These are phyloP conservation scores for Xylaria bambusicola DNA, from an alignment of 495 filamentous ascomycete genomes.

Conservation along the genomic window DNA sequence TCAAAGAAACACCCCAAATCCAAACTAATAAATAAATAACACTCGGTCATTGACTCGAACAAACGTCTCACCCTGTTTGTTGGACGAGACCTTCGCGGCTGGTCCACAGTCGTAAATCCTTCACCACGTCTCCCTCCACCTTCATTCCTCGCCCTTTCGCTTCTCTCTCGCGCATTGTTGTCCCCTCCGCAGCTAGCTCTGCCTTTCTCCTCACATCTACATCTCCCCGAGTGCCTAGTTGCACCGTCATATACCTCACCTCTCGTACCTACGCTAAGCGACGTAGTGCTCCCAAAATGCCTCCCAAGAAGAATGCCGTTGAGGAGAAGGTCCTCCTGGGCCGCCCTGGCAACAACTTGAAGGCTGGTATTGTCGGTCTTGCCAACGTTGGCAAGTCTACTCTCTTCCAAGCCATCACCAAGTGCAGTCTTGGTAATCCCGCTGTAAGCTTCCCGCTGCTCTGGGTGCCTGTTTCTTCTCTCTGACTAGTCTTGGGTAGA, in stretches of 20 bases:
- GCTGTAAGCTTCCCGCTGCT: conserved; percentile 59
- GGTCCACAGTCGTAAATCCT: conserved; percentile 31
- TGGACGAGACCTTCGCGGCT: conserved; percentile 29
- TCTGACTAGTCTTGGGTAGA: conserved; percentile 51
- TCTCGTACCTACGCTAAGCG: conserved; percentile 53
- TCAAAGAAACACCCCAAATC: too few relatives aligned
- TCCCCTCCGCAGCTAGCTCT: conserved; percentile 64
- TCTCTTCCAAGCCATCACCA: conserved; percentile 99
- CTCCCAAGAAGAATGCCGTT: conserved; percentile 73
- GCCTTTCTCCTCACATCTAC: conserved; percentile 36
- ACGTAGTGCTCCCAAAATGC: conserved; percentile 58
- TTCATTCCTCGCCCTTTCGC: conserved; percentile 51
- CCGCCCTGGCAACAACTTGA: conserved; percentile 95
- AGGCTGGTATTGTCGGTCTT: conserved; percentile 99
- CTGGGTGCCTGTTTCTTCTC: conserved; percentile 18
- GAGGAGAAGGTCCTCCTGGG: conserved; percentile 84
- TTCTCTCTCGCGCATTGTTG: conserved; percentile 56
- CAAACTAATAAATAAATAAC: conserved; percentile 1
- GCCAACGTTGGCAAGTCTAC: conserved; percentile 99
- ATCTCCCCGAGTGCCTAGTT: conserved; percentile 42
- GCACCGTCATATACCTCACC: conserved; percentile 46
- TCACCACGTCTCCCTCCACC: conserved; percentile 50
- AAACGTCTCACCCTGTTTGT: conserved; percentile 25
- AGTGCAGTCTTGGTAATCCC: conserved; percentile 95
- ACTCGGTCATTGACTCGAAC: conserved; percentile 20